Conservation (phyloP, 2,329 filamentous ascomycete genomes). For the Cordyceps tenuipes region DNA sequence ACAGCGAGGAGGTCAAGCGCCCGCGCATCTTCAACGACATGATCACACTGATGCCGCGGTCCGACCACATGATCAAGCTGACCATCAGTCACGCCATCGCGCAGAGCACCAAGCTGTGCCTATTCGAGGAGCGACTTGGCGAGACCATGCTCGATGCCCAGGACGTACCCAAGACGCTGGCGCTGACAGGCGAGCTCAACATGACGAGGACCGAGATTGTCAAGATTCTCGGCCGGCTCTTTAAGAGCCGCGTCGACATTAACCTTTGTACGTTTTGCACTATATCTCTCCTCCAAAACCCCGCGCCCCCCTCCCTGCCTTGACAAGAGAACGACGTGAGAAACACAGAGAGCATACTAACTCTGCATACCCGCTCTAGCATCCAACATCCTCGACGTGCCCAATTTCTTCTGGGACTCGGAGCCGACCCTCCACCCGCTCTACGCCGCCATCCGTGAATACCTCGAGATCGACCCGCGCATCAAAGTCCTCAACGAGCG, state of each 20-base stretch:
- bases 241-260: conserved; percentile 91
- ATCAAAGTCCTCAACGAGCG: conserved; percentile 96
- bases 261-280: conserved; percentile 69
- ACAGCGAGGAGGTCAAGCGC: conserved; percentile 75
- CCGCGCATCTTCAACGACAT: conserved; percentile 98
- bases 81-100: conserved; percentile 96
- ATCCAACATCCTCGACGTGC: conserved; percentile 90
- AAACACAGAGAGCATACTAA: not conserved
- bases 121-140: conserved; percentile 94
- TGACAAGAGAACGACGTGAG: too few relatives aligned
- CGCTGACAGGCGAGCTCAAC: conserved; percentile 79
- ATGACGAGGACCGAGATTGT: conserved; percentile 91
- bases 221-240: conserved; percentile 80
- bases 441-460: conserved; percentile 90
- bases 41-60: conserved; percentile 86
- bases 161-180: conserved; percentile 80
- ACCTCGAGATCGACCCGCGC: conserved; percentile 92
- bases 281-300: too few relatives aligned
- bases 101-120: conserved; percentile 91
- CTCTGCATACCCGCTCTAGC: conserved; percentile 40
- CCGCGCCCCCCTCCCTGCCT: too few relatives aligned
- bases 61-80: conserved; percentile 97
- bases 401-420: conserved; percentile 97
- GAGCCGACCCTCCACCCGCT: conserved; percentile 92
- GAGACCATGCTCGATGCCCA: conserved; percentile 90